A percentile compares a stretch with the other conserved stretches of the same genome.
These are phyloP conservation scores for Pythium sukuiense DNA, from an alignment of 352 stramenopile species.

Conservation along the genomic window DNA sequence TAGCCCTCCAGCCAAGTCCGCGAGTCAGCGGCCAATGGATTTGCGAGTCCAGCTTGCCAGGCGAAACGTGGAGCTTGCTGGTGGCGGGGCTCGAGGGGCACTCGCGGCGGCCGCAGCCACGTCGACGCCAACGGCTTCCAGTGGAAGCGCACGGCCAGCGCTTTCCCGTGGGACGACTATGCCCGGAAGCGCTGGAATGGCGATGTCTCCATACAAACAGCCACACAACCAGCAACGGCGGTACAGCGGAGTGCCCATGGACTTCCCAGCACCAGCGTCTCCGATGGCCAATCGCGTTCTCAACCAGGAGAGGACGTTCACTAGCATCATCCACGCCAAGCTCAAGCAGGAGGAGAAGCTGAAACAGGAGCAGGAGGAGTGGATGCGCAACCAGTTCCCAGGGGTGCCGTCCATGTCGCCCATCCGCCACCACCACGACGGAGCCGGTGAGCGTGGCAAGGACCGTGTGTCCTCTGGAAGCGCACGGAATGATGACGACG, in stretches of 20 bases:
- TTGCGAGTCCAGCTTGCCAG: conserved; percentile 79
- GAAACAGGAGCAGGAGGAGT: conserved; percentile 74
- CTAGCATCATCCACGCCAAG: conserved; percentile 63
- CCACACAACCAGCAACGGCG: conserved; percentile 9
- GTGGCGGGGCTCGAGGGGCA: background rate
- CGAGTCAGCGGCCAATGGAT: conserved; percentile 31
- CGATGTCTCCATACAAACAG: background rate
- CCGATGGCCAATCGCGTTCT: conserved; percentile 62
- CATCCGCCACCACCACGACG: conserved; percentile 26
- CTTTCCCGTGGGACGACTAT: conserved; percentile 23
- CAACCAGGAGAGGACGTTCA: conserved; percentile 55
- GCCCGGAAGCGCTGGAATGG: background rate
- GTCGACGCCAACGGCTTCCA: conserved; percentile 3
- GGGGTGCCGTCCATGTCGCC: conserved; percentile 31
- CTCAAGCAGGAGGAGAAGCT: conserved; percentile 63
- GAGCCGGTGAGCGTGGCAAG: background rate
- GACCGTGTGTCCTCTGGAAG: background rate
- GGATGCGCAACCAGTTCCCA: conserved; percentile 49
- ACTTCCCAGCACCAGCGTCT: conserved; percentile 48
- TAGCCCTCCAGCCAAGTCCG: background rate
- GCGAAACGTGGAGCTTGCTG: conserved; percentile 54
- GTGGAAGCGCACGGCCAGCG: background rate
- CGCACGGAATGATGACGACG: conserved; percentile 13
- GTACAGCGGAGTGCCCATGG: background rate
- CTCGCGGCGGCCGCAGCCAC: conserved; percentile 6